Conservation (phyloP, 2,329 filamentous ascomycete genomes). For the Trichoderma sp. region DNA sequence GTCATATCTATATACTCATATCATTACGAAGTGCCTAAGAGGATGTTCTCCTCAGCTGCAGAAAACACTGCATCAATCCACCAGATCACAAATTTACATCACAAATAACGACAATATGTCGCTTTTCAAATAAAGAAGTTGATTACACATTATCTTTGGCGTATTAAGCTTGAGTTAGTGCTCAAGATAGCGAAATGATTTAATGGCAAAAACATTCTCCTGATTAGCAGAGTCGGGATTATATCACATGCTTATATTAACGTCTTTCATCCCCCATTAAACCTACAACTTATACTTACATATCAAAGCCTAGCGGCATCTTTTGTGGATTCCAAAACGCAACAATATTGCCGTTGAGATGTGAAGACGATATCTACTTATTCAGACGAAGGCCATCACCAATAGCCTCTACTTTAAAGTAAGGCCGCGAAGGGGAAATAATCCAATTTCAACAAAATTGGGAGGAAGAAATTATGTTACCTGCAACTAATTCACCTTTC, state of each 20-base stretch:
- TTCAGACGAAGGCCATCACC: neutral
- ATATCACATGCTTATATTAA: neutral
- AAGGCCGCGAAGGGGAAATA: neutral
- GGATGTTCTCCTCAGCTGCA: neutral
- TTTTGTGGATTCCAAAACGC: neutral
- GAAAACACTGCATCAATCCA: neutral
- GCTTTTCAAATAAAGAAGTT: neutral
- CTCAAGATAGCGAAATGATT: neutral
- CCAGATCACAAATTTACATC: neutral
- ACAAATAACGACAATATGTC: neutral
- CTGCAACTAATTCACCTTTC: neutral
- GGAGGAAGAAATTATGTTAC: neutral
- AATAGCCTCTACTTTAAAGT: neutral
- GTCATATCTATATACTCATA: neutral
- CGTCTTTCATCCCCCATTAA: neutral
- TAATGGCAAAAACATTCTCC: neutral
- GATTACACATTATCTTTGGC: neutral
- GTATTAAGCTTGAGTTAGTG: neutral
- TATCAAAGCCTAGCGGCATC: fast-evolving
- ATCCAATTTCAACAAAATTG: neutral
- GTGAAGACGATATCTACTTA: neutral
- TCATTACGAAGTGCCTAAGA: neutral
- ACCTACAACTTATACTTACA: neutral
- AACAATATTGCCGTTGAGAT: neutral
- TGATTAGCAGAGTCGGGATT: neutral